phyloP scores from a whole-genome alignment of 257 asterid species.

The Penstemon eatonii region DNA sequence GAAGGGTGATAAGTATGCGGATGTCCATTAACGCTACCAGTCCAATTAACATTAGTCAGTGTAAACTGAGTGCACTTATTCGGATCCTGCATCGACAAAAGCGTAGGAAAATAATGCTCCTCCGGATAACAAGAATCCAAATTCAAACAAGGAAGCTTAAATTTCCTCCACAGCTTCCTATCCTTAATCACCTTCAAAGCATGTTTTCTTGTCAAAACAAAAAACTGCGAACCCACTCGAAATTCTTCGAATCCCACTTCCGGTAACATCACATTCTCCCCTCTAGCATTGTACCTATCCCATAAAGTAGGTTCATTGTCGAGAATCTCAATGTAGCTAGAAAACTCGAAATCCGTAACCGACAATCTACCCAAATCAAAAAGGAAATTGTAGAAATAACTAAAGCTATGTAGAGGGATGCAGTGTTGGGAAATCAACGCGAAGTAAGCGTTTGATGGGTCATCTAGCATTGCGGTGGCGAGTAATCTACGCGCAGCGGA shows the following conservation, averaged over 20 bases:
- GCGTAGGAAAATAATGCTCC: constrained; percentile 79
- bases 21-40: constrained; percentile 60
- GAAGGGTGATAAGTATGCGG: constrained; percentile 66
- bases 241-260: constrained; percentile 60
- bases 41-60: constrained; percentile 76
- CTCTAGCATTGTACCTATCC: constrained; percentile 70
- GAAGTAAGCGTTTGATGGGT: constrained; percentile 61
- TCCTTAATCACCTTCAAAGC: constrained; percentile 62
- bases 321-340: constrained; percentile 70
- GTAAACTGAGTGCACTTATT: constrained; percentile 51
- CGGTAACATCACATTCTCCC: constrained; percentile 59
- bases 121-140: constrained; percentile 70
- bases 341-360: constrained; percentile 38
- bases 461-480: constrained; percentile 70
- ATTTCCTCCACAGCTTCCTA: constrained; percentile 68
- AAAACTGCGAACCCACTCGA: constrained; percentile 78
- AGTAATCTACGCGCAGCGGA: constrained; percentile 74
- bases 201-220: constrained; percentile 54
- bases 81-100: constrained; percentile 63
- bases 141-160: constrained; percentile 59
- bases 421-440: constrained; percentile 65
- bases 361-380: constrained; percentile 46
- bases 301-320: constrained; percentile 43
- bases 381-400: constrained; percentile 49
- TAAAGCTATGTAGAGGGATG: constrained; percentile 65